Base-by-base conservation (phyloP, 768 basidiomycete species). In the Epithele typhae region DNA sequence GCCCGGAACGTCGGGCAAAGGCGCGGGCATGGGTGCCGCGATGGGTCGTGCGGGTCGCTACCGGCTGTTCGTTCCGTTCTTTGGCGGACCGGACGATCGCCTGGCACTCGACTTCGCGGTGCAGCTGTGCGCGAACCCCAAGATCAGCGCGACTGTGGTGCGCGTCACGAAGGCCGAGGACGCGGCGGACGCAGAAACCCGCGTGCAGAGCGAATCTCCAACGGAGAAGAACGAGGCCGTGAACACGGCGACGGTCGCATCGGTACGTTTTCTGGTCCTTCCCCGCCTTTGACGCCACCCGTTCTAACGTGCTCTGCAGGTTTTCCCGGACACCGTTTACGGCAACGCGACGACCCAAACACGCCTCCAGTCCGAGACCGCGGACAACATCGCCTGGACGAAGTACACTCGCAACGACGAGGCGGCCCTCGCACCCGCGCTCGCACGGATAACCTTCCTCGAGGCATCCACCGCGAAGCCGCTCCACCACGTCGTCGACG, bases 11-110 rank as follows among this genome's bases (percentile, higher is more conserved):
- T n/a, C n/a, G n/a, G n/a, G n/a, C n/a, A n/a, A n/a, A n/a, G 50
- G 55, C 42, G 49, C 52, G 56, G 39, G 37, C n/a, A 7, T 14
- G 14, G 1, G 24, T 54, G 8, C 42, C 59, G 25, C 54, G 58
- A 0, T 49, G 53, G 35, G 63, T 63, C 37, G 67, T 66, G 33
- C 63, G 57, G 36, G 49, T 48, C 8, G 75, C 82, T 58, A 87
- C 27, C 27, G 91, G 59, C 55, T 97, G 12, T 87, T 92, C 66
- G 58, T 96, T 11, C 88, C 92, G 0, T 97, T 97, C 77, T 88
- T 92, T 62, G 95, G 95, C 19, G 95, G 95, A 0, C 87, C 92
- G 0, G 95, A 98, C 63, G 94, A 96, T 61, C 75, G 95, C 3
- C 72, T 92, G 15, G 90, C 92, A 0, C 68, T 98, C 27, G 81